phyloP scores from a whole-genome alignment of 768 basidiomycete species.

The Leccinum incarnatum region DNA sequence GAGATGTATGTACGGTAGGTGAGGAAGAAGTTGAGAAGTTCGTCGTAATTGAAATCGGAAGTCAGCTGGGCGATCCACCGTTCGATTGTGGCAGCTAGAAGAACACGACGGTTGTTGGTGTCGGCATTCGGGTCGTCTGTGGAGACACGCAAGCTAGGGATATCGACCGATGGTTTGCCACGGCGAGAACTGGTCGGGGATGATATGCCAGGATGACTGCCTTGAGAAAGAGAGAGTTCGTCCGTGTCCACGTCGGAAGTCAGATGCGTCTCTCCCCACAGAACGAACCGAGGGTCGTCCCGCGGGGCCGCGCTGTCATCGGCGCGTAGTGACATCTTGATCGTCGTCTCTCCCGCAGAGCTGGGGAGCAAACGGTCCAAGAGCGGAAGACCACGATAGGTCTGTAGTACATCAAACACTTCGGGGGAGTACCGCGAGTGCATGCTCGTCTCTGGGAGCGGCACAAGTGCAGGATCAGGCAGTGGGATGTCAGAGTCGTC shows the following conservation, averaged over 20 bases:
- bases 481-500: conserved; percentile 30
- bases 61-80: conserved; percentile 92
- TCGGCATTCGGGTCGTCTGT: conserved; percentile 31
- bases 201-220: conserved; percentile 38
- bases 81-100: conserved; percentile 91
- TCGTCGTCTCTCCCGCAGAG: conserved; percentile 46
- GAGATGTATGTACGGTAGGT: conserved; percentile 86
- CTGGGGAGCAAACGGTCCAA: too few species aligned
- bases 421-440: too few species aligned
- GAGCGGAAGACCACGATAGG: too few species aligned
- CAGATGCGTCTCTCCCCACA: conserved; percentile 70
- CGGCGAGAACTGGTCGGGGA: conserved; percentile 40
- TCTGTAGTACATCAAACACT: too few species aligned
- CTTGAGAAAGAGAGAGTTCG: conserved; percentile 38
- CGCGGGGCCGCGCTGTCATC: conserved; percentile 72
- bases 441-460: conserved; percentile 20
- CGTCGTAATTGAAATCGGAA: conserved; percentile 81
- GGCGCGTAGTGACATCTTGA: conserved; percentile 51
- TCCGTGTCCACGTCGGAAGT: conserved; percentile 34
- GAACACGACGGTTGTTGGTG: conserved; percentile 34
- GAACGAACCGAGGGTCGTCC: conserved; percentile 87
- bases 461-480: conserved; percentile 28
- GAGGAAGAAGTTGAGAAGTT: conserved; percentile 86
- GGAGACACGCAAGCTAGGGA: conserved; percentile 25
- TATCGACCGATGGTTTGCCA: conserved; percentile 23